phyloP scores from a whole-genome alignment of 208 protist genomes.

The Crithidia sp. region DNA sequence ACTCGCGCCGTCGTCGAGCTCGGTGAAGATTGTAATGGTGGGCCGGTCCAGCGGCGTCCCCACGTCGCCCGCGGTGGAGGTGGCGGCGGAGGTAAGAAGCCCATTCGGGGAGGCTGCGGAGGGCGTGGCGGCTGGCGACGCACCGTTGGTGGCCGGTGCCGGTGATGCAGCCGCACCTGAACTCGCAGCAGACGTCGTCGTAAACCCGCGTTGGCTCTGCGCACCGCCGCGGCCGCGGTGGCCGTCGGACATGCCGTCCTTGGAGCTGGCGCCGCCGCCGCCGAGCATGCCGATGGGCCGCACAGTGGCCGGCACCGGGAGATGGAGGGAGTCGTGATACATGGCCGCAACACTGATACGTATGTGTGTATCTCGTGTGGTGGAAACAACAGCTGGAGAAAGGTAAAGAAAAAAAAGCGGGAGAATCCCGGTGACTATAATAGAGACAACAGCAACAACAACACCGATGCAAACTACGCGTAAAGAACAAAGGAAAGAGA shows the following conservation, averaged over 20 bases:
- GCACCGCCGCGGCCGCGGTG: not conserved
- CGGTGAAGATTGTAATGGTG: constrained; percentile 58
- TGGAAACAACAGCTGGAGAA: not conserved
- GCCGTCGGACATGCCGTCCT: not conserved
- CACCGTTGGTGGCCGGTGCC: not conserved
- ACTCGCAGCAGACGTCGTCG: too few species aligned
- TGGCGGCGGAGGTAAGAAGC: not conserved
- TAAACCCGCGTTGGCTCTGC: not conserved
- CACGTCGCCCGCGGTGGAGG: not conserved
- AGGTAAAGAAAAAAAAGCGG: not conserved
- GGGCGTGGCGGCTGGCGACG: not conserved
- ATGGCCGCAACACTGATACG: not conserved
- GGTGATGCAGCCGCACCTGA: not conserved
- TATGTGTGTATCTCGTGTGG: not conserved
- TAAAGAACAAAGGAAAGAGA: constrained; percentile 3
- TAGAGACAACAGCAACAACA: constrained; percentile 1
- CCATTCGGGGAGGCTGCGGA: not conserved
- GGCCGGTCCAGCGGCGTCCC: constrained; percentile 4
- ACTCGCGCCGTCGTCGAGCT: constrained; percentile 34
- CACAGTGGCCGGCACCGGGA: constrained; percentile 21
- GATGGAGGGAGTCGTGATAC: constrained; percentile 9
- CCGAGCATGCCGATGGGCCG: constrained; percentile 25
- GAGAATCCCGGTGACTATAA: not conserved
- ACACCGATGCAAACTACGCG: not conserved
- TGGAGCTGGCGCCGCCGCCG: constrained; percentile 18